These are phyloP conservation scores for Diaporthe aspalathi DNA, from an alignment of 2,329 filamentous ascomycete genomes.

Conservation along the genomic window DNA sequence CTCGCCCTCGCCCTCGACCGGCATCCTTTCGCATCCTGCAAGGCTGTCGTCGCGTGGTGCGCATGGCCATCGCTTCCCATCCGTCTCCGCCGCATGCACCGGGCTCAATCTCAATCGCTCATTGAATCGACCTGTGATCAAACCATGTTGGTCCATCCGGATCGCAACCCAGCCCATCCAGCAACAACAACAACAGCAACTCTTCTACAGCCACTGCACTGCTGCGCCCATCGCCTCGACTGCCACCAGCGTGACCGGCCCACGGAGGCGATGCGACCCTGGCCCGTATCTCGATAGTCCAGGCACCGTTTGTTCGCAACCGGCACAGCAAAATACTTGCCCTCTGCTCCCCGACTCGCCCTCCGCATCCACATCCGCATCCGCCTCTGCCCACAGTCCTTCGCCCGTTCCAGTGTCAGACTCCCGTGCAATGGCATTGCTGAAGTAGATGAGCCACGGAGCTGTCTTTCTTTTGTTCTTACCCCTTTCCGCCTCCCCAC, in stretches of 20 bases:
- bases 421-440: conserved; percentile 17
- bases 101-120: neutral
- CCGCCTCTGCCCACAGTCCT: neutral
- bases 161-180: conserved; percentile 19
- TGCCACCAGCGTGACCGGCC: conserved; percentile 9
- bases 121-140: conserved; percentile 21
- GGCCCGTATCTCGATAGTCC: neutral
- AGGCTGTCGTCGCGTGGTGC: conserved; percentile 8
- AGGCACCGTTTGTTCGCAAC: conserved; percentile 9
- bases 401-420: neutral
- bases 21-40: neutral
- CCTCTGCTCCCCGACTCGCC: neutral
- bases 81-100: conserved; percentile 8
- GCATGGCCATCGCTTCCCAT: conserved; percentile 8
- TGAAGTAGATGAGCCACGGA: conserved; percentile 13
- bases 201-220: conserved; percentile 19
- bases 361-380: neutral
- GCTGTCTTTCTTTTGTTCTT: conserved; percentile 10
- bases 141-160: conserved; percentile 28
- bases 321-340: neutral
- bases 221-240: conserved; percentile 24
- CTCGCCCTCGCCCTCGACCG: neutral
- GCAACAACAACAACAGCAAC: no score
- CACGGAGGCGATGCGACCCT: conserved; percentile 25
- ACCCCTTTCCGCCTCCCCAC: neutral